phyloP scores from a whole-genome alignment of 768 basidiomycete species.

The Tephrocybe sp. region DNA sequence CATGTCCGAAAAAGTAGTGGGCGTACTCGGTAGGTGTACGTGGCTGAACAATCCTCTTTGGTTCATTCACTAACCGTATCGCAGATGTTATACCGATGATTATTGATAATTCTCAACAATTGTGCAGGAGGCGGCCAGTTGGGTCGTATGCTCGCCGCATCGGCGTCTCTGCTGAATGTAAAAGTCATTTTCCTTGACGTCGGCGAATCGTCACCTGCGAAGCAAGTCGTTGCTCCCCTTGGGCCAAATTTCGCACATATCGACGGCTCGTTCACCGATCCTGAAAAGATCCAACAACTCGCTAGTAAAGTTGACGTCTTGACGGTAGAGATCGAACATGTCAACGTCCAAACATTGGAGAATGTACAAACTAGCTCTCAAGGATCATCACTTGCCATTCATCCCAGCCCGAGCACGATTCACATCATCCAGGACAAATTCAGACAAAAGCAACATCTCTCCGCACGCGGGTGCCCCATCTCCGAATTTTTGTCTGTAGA shows the following conservation, averaged over 20 bases:
- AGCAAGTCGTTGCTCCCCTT: constrained; percentile 71
- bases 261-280: constrained; percentile 87
- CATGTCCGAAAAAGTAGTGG: constrained; percentile 47
- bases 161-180: constrained; percentile 85
- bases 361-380: constrained; percentile 42
- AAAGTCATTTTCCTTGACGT: constrained; percentile 82
- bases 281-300: constrained; percentile 73
- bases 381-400: constrained; percentile 42
- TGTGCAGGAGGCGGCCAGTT: constrained; percentile 89
- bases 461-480: constrained; percentile 53
- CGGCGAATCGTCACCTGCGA: constrained; percentile 80
- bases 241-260: constrained; percentile 56
- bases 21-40: constrained; percentile 52
- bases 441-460: constrained; percentile 74
- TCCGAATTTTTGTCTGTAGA: constrained; percentile 63
- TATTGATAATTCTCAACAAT: constrained; percentile 14
- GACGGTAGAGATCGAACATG: constrained; percentile 97
- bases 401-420: constrained; percentile 82
- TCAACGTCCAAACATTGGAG: constrained; percentile 73
- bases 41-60: background rate
- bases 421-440: constrained; percentile 86
- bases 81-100: constrained; percentile 2
- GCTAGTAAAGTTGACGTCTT: constrained; percentile 80
- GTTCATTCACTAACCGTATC: background rate
- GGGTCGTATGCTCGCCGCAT: constrained; percentile 92